Base-by-base conservation (phyloP, 83 land plant species). In the Thuja plicata region DNA sequence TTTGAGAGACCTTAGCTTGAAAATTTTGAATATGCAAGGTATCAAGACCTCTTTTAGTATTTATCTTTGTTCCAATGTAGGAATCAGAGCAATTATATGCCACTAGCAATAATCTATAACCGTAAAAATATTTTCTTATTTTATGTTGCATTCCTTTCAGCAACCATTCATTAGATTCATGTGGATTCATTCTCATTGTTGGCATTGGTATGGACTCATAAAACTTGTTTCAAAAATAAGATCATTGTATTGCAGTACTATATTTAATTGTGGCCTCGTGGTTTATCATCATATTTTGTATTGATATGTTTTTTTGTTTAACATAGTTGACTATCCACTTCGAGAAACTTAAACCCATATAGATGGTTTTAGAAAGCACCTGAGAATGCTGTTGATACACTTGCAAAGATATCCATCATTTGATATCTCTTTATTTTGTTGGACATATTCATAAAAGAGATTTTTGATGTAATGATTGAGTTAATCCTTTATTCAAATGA, bases 101-200 rank as follows among this genome's bases (percentile, higher is more conserved):
- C 79, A 76, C 79, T 76, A 15, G 79, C 79, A 34, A 76, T 76
- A 76, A 76, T 76, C 35, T 76, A 40, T 76, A 34, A 35, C 79
- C 79, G 79, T 76, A 76, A 76, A 76, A 35, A 11, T 3, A 12
- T 76, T 76, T 76, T 35, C 35, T 76, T 76, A 76, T 76, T 76
- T 76, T 66, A 76, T 76, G 35, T 76, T 76, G 79, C 79, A 76
- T 76, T 76, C 38, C 38, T 34, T 76, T 76, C 17, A 35, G 38
- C 38, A 76, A 3, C 16, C 79, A 76, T 76, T 32, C 38, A 34
- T 10, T 40, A 35, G 79, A 76, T 76, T 76, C 79, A 76, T 76
- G 79, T 32, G 38, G 15, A 76, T 76, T 76, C 38, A 76, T 76
- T 76, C n/a, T 76, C 38, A 76, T 76, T 76, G 79, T 76, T 76